Base-by-base conservation (phyloP, 768 basidiomycete species). In the Podaxis rugospora region DNA sequence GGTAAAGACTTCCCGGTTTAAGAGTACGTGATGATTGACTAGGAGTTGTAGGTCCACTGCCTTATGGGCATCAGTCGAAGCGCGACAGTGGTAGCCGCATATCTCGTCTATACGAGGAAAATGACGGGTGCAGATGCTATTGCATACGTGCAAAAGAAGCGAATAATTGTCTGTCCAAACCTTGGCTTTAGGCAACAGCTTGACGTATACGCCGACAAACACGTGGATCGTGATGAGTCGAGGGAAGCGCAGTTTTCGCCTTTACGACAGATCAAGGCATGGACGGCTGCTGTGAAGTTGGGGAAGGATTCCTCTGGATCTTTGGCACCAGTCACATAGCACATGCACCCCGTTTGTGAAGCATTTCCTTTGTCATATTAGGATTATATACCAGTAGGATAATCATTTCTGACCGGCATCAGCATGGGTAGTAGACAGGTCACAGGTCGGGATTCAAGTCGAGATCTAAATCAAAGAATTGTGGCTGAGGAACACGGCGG, bases 361-460 rank as follows among this genome's bases (percentile, higher is more conserved):
- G 18, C 16, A 50, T 35, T n/a, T 23, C 32, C 35, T 25, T 39
- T 47, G 9, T 39, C 16, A n/a, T 16, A 23, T 55, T 32, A 27
- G 36, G 37, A 46, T 21, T n/a, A 60, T 55, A 49, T 46, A 51
- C 50, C 57, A 16, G 57, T 51, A 40, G 35, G 23, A 50, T 50
- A 25, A 28, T 2, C 23, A 51, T 40, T 58, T 50, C 57, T 28
- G 36, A 28, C 57, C 50, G n/a, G 25, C 36, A 58, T 51, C 5
- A 51, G 27, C 42, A 27, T 27, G 47, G 5, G 57, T 21, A 27
- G 3, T 14, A 40, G 4, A 40, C 46, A 46, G 4, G 39, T 49
- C 46, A 90, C 59, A 93, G 68, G 72, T 93, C 92, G 1, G 91
- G 92, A 67, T 93, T 93, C 59, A 93, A 78, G 70, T 93, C 92